Evolutionary conservation across 2,329 filamentous ascomycete species (phyloP).

Genomic region (Hortaea sp.): DNA sequence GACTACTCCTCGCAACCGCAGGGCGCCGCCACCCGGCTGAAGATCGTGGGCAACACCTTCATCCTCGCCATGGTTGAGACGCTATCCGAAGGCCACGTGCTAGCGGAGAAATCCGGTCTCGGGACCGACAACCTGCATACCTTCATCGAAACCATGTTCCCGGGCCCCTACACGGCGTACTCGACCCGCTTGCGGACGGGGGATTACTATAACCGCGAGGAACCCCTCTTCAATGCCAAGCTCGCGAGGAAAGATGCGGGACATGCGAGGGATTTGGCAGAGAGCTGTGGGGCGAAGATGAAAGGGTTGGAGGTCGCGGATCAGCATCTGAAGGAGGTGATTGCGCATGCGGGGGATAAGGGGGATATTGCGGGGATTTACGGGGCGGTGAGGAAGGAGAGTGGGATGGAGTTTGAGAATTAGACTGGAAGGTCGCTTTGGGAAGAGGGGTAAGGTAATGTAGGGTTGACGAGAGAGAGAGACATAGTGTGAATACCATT

Average conservation of each 20-base stretch:
- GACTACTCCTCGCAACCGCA: constrained; percentile 61
- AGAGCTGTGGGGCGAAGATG: constrained; percentile 49
- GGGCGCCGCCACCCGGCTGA: constrained; percentile 59
- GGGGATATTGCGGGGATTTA: constrained; percentile 80
- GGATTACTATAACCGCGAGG: constrained; percentile 65
- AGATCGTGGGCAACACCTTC: constrained; percentile 81
- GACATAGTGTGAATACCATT: too few relatives aligned
- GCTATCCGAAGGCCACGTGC: constrained; percentile 64
- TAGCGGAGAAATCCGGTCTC: constrained; percentile 72
- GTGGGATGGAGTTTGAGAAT: constrained; percentile 60
- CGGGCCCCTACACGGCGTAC: constrained; percentile 66
- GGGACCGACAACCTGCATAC: constrained; percentile 59
- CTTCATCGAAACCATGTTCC: constrained; percentile 64
- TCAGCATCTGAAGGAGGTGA: constrained; percentile 57
- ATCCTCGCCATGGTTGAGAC: constrained; percentile 73
- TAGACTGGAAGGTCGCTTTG: background rate
- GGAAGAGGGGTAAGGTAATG: background rate
- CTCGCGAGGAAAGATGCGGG: constrained; percentile 72
- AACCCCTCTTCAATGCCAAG: constrained; percentile 74
- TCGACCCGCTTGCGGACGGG: constrained; percentile 63
- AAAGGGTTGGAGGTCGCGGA: constrained; percentile 53
- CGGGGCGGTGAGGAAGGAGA: constrained; percentile 64
- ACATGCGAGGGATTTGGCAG: constrained; percentile 61
- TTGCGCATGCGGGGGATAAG: constrained; percentile 56
- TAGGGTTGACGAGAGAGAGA: background rate